A percentile compares a stretch with the other conserved stretches of the same genome.
Conservation (phyloP, 495 filamentous ascomycete species). For the Penicillium ucsense region DNA sequence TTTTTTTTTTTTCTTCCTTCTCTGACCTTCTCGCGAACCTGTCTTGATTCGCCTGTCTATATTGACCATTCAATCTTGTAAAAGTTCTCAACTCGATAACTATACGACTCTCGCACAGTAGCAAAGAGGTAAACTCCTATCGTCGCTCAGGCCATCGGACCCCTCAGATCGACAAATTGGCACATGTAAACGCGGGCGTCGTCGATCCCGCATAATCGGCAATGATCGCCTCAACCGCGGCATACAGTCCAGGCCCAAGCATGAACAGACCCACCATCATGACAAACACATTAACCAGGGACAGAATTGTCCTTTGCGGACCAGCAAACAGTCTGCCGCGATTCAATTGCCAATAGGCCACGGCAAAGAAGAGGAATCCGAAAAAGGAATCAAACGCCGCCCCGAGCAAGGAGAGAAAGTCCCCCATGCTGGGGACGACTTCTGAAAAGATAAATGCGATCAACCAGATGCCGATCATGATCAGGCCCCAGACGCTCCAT, state of each 20-base stretch:
- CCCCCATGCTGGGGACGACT: slow-evolving; percentile 40
- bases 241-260: slow-evolving; percentile 43
- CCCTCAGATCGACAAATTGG: slow-evolving; percentile 29
- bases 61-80: no score
- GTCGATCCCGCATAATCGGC: slow-evolving; percentile 29
- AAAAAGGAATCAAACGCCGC: slow-evolving; percentile 33
- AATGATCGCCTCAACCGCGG: slow-evolving; percentile 43
- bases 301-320: slow-evolving; percentile 23
- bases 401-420: slow-evolving; percentile 43
- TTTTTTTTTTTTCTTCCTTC: background rate
- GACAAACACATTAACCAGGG: slow-evolving; percentile 31
- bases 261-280: slow-evolving; percentile 36
- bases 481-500: slow-evolving; percentile 37
- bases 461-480: slow-evolving; percentile 36
- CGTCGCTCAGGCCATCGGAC: background rate
- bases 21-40: no score
- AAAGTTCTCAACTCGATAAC: no score
- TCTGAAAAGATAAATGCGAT: slow-evolving; percentile 41
- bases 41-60: no score
- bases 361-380: slow-evolving; percentile 37
- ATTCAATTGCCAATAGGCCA: slow-evolving; percentile 42
- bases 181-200: slow-evolving; percentile 38
- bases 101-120: no score
- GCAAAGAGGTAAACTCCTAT: background rate
- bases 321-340: slow-evolving; percentile 23